Percentiles rank a stretch among this genome's conserved stretches.
Evolutionary conservation across 306 rosid species (phyloP).

Genomic region (peach (Prunus persica)): DNA sequence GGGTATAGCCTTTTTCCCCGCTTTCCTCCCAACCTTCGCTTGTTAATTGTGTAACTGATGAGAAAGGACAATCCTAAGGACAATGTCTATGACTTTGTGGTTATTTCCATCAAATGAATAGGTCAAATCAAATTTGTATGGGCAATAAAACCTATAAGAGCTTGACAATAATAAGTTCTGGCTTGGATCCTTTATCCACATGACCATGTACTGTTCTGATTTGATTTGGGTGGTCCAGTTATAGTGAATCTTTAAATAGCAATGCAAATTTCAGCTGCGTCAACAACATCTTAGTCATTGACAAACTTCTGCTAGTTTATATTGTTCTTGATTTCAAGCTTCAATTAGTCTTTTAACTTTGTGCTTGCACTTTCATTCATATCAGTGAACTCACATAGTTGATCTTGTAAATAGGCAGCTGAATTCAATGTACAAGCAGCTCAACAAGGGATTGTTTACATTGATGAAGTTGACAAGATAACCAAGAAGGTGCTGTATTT

Average conservation of each 20-base stretch:
- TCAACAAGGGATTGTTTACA: conserved; percentile 96
- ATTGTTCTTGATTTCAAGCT: not conserved
- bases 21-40: not conserved
- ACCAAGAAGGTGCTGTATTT: conserved; percentile 77
- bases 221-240: not conserved
- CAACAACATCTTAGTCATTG: not conserved
- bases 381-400: conserved; percentile 21
- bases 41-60: not conserved
- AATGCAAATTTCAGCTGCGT: not conserved
- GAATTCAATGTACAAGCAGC: conserved; percentile 97
- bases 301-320: not conserved
- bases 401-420: conserved; percentile 62
- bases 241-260: not conserved
- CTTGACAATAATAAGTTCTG: not conserved
- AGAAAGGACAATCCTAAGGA: not conserved
- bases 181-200: not conserved
- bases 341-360: not conserved
- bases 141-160: not conserved
- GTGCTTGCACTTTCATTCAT: not conserved
- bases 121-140: not conserved
- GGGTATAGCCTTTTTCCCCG: not conserved
- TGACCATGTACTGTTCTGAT: not conserved
- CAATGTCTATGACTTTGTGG: not conserved
- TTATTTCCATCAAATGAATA: not conserved
- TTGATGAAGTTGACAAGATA: conserved; percentile 99